Conservation (phyloP, 2,329 filamentous ascomycete species). For the Sordariomycetes sp. region DNA sequence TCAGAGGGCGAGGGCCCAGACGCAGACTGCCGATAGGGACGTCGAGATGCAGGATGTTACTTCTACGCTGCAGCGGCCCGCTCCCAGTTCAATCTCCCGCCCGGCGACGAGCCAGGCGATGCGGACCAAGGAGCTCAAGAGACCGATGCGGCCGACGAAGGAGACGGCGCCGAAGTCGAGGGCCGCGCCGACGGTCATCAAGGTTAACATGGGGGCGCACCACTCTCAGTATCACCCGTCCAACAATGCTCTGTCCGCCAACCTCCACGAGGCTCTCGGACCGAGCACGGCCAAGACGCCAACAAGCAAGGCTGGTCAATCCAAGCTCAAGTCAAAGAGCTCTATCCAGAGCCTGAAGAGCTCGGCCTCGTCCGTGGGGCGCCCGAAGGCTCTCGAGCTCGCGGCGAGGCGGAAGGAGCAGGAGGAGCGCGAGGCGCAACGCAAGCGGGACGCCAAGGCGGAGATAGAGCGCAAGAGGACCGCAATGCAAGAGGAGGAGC, state of each 20-base stretch:
- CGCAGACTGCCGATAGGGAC: constrained; percentile 29
- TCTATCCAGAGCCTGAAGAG: constrained; percentile 50
- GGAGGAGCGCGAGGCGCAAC: constrained; percentile 67
- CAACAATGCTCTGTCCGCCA: constrained; percentile 42
- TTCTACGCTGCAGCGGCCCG: constrained; percentile 41
- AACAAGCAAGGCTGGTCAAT: constrained; percentile 54
- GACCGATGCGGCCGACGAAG: constrained; percentile 49
- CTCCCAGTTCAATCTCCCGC: constrained; percentile 31
- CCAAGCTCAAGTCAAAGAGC: constrained; percentile 45
- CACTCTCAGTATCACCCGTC: constrained; percentile 45
- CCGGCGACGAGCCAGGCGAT: constrained; percentile 31
- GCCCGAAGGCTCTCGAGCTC: constrained; percentile 58
- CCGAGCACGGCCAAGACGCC: constrained; percentile 21
- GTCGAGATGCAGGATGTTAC: constrained; percentile 44
- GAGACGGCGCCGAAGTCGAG: constrained; percentile 45
- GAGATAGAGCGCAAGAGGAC: constrained; percentile 68
- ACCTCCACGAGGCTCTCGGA: constrained; percentile 39
- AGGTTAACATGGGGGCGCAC: constrained; percentile 44
- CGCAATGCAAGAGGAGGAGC: constrained; percentile 51
- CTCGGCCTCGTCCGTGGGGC: constrained; percentile 47
- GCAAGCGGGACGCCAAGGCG: constrained; percentile 68
- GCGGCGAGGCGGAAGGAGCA: constrained; percentile 74
- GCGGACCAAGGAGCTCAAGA: constrained; percentile 36
- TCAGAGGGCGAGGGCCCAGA: constrained; percentile 27
- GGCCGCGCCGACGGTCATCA: constrained; percentile 56